Evolutionary conservation across 108 stramenopile species (phyloP).

Genomic region (Fistulifera solaris): DNA sequence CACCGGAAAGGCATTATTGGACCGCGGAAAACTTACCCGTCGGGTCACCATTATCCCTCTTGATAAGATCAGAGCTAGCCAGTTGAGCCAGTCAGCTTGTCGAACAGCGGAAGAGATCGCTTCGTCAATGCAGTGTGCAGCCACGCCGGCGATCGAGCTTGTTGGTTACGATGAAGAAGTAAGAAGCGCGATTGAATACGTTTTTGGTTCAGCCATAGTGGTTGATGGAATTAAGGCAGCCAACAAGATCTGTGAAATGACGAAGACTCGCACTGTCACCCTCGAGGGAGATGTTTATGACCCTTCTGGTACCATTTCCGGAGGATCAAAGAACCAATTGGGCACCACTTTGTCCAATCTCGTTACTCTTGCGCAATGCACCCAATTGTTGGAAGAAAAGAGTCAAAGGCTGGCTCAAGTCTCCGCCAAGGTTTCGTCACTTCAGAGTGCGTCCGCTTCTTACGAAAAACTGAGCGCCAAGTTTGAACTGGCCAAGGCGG

Average conservation of each 20-base stretch:
- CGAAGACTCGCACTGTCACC: slow-evolving; percentile 89
- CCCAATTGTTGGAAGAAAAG: slow-evolving; percentile 41
- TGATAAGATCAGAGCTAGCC: slow-evolving; percentile 78
- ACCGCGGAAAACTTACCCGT: slow-evolving; percentile 84
- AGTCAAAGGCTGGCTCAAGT: slow-evolving; percentile 33
- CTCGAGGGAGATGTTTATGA: slow-evolving; percentile 96
- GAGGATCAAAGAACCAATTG: slow-evolving; percentile 76
- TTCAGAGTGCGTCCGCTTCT: slow-evolving; percentile 37
- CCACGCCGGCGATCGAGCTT: slow-evolving; percentile 85
- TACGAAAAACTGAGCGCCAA: slow-evolving; percentile 53
- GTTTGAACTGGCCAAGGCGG: slow-evolving; percentile 67
- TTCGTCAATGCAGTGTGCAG: slow-evolving; percentile 53
- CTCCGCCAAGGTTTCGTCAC: slow-evolving; percentile 26
- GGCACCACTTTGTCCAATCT: slow-evolving; percentile 77
- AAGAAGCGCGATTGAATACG: slow-evolving; percentile 87
- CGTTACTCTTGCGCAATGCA: slow-evolving; percentile 39
- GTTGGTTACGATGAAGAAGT: slow-evolving; percentile 96
- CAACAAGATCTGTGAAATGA: slow-evolving; percentile 85
- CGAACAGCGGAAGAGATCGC: slow-evolving; percentile 63
- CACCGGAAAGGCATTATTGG: slow-evolving; percentile 91
- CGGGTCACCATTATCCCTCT: slow-evolving; percentile 97
- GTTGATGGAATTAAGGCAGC: slow-evolving; percentile 88
- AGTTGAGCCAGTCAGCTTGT: slow-evolving; percentile 36
- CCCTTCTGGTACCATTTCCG: slow-evolving; percentile 95
- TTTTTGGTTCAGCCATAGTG: slow-evolving; percentile 89